These are phyloP conservation scores for Phytophthora colocasiae DNA, from an alignment of 352 stramenopile species.

Conservation along the genomic window DNA sequence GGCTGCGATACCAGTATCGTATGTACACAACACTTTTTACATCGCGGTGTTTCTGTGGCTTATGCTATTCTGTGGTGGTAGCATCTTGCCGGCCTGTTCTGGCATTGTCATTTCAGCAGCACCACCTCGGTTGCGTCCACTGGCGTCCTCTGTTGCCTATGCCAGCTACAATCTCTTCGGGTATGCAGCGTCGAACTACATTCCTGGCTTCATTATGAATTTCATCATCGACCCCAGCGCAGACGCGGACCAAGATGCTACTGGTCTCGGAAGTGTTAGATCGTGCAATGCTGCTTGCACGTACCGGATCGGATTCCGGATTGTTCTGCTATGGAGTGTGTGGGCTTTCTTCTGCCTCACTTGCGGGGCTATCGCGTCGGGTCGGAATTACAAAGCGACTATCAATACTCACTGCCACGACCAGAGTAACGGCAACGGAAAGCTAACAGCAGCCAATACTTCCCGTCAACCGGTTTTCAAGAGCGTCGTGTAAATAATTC, in stretches of 20 bases:
- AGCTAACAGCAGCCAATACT: slow-evolving; percentile 6
- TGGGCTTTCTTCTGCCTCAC: slow-evolving; percentile 80
- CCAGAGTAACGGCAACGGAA: slow-evolving; percentile 18
- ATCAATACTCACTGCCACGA: slow-evolving; percentile 14
- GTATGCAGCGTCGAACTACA: slow-evolving; percentile 86
- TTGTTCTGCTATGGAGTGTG: slow-evolving; percentile 77
- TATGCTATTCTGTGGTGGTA: slow-evolving; percentile 86
- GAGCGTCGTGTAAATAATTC: slow-evolving; percentile 29
- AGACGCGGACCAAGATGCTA: slow-evolving; percentile 31
- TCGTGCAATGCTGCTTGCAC: slow-evolving; percentile 77
- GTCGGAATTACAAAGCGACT: slow-evolving; percentile 35
- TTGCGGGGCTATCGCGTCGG: slow-evolving; percentile 47
- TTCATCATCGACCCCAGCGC: slow-evolving; percentile 65
- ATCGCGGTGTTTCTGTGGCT: slow-evolving; percentile 83
- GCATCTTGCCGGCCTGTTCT: slow-evolving; percentile 77
- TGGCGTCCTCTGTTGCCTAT: slow-evolving; percentile 84
- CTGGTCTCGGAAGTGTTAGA: slow-evolving; percentile 18
- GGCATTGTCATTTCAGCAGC: slow-evolving; percentile 86
- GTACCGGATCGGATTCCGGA: slow-evolving; percentile 84
- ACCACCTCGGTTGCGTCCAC: slow-evolving; percentile 61
- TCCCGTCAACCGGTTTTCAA: slow-evolving; percentile 29
- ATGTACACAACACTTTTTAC: slow-evolving; percentile 63
- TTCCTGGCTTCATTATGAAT: slow-evolving; percentile 85
- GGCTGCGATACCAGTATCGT: slow-evolving; percentile 70
- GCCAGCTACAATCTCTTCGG: slow-evolving; percentile 89